Base-by-base conservation (phyloP, 2,329 filamentous ascomycete genomes). In the Colletotrichum sp. region DNA sequence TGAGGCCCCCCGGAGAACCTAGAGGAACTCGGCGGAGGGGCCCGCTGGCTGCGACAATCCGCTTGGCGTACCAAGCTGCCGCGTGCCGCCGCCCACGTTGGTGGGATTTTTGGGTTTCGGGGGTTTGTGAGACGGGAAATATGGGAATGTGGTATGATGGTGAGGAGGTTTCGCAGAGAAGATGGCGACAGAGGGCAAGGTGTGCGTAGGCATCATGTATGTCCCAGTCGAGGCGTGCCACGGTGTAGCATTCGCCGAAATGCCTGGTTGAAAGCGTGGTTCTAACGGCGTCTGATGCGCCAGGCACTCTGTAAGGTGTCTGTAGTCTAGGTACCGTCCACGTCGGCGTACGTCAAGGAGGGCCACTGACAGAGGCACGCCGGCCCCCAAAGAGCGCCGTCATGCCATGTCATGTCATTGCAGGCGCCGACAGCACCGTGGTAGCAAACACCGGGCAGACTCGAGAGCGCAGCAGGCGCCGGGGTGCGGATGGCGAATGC, bases 51-150 rank as follows among this genome's bases (percentile, higher is more conserved):
- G 70, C 59, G 74, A 74, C 34, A 74, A 64, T 57, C 72, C 67
- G 39, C 75, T 76, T 76, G 75, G 75, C 75, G 67, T 26, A 59
- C 24, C 57, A 36, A 44, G 36, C 55, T 67, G 57, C 67, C 66
- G 67, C 39, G 18, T 64, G 67, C 72, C 66, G 60, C 55, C 36
- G 34, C 62, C 75, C 72, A 68, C 36, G 72, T 63, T 75, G 60
- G 36, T 71, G 75, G 71, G 52, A 66, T 67, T 39, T 21, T 49
- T 68, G 62, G 55, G 15, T 64, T 39, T 60, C 28, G 28, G 69
- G 34, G 63, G 55, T 30, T 68, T 72, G 68, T 63, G 59, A 59
- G 63, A 76, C 55, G 57, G 70, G 32, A 49, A 70, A 28, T 16
- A 32, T 34, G 44, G 66, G 3, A 68, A 34, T 55, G 59, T 76